Percentiles rank a stretch among this genome's conserved stretches.
phyloP scores from a whole-genome alignment of 345 rosid genomes.

The Nasturtium officinale region DNA sequence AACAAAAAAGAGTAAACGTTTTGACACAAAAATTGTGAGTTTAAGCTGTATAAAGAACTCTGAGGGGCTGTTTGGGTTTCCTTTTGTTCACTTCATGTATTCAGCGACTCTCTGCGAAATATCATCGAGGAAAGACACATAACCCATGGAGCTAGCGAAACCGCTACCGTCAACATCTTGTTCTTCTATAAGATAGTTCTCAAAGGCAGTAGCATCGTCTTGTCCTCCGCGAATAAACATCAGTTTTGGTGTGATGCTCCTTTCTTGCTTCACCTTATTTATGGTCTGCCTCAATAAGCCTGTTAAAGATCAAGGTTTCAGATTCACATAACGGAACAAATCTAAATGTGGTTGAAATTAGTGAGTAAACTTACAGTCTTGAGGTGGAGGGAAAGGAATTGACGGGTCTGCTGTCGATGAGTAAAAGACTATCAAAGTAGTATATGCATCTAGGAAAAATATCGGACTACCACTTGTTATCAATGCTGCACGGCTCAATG shows the following conservation, averaged over 20 bases:
- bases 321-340: neutral
- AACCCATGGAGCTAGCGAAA: slow-evolving; percentile 83
- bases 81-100: slow-evolving; percentile 86
- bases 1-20: slow-evolving; percentile 11
- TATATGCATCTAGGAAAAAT: slow-evolving; percentile 93
- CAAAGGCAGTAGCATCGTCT: slow-evolving; percentile 79
- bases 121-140: slow-evolving; percentile 91
- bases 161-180: slow-evolving; percentile 93
- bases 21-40: neutral
- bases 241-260: slow-evolving; percentile 85
- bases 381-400: slow-evolving; percentile 94
- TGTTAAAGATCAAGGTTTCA: slow-evolving; percentile 17
- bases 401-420: slow-evolving; percentile 85
- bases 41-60: slow-evolving; percentile 3
- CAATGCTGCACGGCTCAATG: slow-evolving; percentile 86
- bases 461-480: slow-evolving; percentile 95
- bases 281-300: slow-evolving; percentile 80
- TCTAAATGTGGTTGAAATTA: neutral
- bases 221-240: slow-evolving; percentile 81
- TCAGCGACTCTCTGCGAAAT: slow-evolving; percentile 75
- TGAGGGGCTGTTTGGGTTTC: too few relatives aligned
- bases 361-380: slow-evolving; percentile 69
- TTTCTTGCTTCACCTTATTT: slow-evolving; percentile 84
- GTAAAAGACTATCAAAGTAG: slow-evolving; percentile 83
- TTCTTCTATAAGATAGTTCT: slow-evolving; percentile 92